phyloP scores from a whole-genome alignment of 768 basidiomycete genomes.

The Amanita rubescens region DNA sequence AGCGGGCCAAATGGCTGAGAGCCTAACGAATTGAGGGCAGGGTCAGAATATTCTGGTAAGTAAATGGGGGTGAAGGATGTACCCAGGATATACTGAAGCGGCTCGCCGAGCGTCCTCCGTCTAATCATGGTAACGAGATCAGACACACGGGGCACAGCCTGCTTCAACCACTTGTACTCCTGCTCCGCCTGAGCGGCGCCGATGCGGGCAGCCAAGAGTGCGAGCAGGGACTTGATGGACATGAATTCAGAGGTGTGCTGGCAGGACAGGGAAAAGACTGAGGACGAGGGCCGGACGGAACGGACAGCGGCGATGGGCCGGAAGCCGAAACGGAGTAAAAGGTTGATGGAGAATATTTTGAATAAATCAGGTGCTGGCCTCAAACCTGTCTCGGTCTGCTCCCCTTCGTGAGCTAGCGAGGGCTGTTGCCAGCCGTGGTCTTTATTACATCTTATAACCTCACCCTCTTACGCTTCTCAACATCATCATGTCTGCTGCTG shows the following conservation, averaged over 20 bases:
- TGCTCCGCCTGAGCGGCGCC: constrained; percentile 29
- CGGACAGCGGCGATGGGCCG: constrained; percentile 4
- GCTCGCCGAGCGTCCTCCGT: constrained; percentile 62
- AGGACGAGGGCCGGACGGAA: not conserved
- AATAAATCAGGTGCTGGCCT: constrained; percentile 6
- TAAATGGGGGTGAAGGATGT: constrained; percentile 15
- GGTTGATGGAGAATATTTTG: constrained; percentile 6
- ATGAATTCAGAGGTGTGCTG: not conserved
- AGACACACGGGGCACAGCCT: constrained; percentile 13
- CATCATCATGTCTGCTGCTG: constrained; percentile 9
- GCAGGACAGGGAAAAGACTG: too few species aligned
- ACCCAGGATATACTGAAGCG: constrained; percentile 91
- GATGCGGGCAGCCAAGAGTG: constrained; percentile 19
- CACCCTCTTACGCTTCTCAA: constrained; percentile 14
- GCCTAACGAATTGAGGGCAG: constrained; percentile 31
- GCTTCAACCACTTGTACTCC: constrained; percentile 40
- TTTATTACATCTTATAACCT: constrained; percentile 5
- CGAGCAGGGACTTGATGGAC: constrained; percentile 15
- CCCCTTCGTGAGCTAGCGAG: constrained; percentile 12
- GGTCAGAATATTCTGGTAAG: constrained; percentile 8
- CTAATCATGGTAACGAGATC: constrained; percentile 40
- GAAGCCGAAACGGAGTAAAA: constrained; percentile 10
- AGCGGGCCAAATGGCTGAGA: constrained; percentile 86
- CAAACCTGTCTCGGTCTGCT: constrained; percentile 23
- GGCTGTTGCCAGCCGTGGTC: not conserved